Base-by-base conservation (phyloP, 805 yeast genomes). In the Candida caryicola region DNA sequence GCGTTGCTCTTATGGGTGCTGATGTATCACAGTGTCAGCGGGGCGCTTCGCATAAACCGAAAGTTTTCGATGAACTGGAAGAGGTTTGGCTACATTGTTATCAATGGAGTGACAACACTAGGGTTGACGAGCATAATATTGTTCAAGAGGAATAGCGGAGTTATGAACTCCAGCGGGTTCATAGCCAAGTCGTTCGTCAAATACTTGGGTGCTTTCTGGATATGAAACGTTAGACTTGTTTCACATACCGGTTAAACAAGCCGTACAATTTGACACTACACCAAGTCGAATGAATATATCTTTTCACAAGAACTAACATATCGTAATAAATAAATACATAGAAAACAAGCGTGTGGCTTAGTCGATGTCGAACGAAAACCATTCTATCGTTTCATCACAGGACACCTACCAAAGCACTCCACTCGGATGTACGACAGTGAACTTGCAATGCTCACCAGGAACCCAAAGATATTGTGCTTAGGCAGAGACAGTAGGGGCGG, bases 11-110 rank as follows among this genome's bases (percentile, higher is more conserved):
- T 69, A 1, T 50, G 62, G 31, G 40, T 67, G 1, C 56, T 72
- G 1, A 48, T 73, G 14, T 82, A 82, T 54, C 90, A 83, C 54
- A 54, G 69, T 2, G 51, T 74, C 2, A 65, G 73, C 43, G 90
- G 89, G 0, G 53, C 71, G 51, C 56, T 76, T 47, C 64, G 71
- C 35, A 77, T 75, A 54, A 45, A 71, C 18, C 57, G 64, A 4
- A 62, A 68, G 34, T 72, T 61, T 45, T 60, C 66, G 23, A 39
- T 59, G 13, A 59, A 45, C 10, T 62, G 74, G 39, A 69, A 79
- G 46, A 66, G 60, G 34, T 36, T 63, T 12, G 77, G 79, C 0
- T 78, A 77, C 46, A 51, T 55, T 3, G 37, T 59, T 2, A 70
- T 79, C 25, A 59, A 62, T 18, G 41, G 60, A 1, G 17, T 67